Evolutionary conservation across 2,329 filamentous ascomycete species (phyloP), one percentile per base, ranked within the genome.

Genomic region (Fusarium chuoi): DNA sequence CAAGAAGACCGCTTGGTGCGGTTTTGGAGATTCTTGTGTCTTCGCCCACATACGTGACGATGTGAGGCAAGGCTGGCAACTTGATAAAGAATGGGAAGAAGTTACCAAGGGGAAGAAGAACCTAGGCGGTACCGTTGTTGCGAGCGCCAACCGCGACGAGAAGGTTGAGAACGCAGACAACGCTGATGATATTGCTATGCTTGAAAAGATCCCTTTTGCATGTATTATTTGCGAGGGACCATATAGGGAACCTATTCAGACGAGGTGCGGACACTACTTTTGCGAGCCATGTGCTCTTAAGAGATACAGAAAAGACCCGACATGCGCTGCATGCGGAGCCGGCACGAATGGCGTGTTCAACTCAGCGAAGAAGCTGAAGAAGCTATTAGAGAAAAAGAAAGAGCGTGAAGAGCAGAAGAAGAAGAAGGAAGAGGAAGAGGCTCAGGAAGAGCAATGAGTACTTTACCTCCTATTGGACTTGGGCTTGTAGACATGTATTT

Each of bases 261-360:
- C 96, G 18, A 93, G 94, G 74, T 99, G 96, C 76, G 93, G 94
- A 1, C 96, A 99, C 82, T 98, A 98, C 82, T 98, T 98, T 80
- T 99, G 96, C 81, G 93, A 98, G 82, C 87, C 89, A 3, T 99
- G 96, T 82, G 96, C 96, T 33, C 85, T 98, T 77, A 91, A 93
- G 80, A 85, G 95, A 74, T 98, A 98, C 81, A 88, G 93, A 71
- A 96, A 94, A 80, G 94, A 95, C 77, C 95, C 95, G 8, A 90
- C 90, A 6, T 98, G 96, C 82, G 94, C 94, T 5, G 93, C 93
- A 8, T 98, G 96, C 81, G 93, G 94, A 2, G 87, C 91, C 2
- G 93, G 94, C 10, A 98, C 95, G 0, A 92, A 92, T 36, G 96
- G 96, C 2, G 94, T 97, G 0, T 98, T 98, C 79, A 98, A 97